Base-by-base conservation (phyloP, 345 rosid species). In the Euphorbia peplus region DNA sequence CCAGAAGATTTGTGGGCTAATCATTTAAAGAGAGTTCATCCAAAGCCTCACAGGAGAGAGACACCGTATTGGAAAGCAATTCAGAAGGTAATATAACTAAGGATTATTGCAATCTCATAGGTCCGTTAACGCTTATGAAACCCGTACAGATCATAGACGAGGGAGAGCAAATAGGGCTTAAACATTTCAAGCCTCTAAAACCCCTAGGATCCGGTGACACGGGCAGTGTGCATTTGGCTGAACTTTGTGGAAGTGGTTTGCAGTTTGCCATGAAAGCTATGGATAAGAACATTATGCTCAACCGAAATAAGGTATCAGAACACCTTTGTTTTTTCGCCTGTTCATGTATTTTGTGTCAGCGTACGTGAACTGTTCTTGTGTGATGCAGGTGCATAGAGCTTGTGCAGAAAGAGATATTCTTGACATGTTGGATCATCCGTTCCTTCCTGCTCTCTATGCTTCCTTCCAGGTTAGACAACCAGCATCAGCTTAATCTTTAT, bases 141-240 rank as follows among this genome's bases (percentile, higher is more conserved):
- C 22, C 4, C 60, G 24, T 73, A 75, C 81, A 89, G 95, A 71
- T 87, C 64, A 70, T 78, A 16, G 91, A 89, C 21, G 59, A 78
- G 15, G 95, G 92, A 68, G 98, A 93, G 73, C 81, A 65, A 44
- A 84, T 93, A 67, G 86, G 96, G 47, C 76, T 91, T 60, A 78
- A 88, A 65, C 96, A 93, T 85, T 93, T 93, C 68, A 78, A 76
- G 81, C 98, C 95, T 10, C 75, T 91, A 63, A 93, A 91, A 74
- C 95, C 97, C 44, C 75, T 93, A 81, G 98, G 97, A 66, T 89
- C 96, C 4, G 98, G 98, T 70, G 98, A 93, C 79, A 91, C 97
- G n/a, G 98, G 98, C 80, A 93, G 98, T 79, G 98, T 93, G 64
- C 91, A 91, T 74, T 79, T 93, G 84, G 98, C 91, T 68, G 96